These are phyloP conservation scores for Tetrahymena malaccensis DNA, from an alignment of 73 alveolate species.

Conservation along the genomic window DNA sequence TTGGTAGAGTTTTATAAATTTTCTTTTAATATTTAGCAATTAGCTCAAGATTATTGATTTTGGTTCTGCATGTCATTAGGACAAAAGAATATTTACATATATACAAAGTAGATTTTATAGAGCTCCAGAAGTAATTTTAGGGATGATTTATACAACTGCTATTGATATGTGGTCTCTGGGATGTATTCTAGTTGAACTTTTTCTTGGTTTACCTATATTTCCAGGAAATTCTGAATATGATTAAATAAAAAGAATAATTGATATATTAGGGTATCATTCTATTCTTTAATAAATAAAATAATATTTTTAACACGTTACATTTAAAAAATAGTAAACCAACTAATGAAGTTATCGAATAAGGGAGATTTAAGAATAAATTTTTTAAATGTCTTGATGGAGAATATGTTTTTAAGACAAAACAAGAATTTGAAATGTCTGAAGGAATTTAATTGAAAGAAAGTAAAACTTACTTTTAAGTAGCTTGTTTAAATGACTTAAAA, in stretches of 20 bases:
- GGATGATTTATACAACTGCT: neutral
- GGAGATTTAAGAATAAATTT: neutral
- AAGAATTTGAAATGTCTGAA: neutral
- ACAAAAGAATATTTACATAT: conserved; percentile 6
- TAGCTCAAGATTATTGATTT: conserved; percentile 25
- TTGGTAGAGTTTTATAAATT: neutral
- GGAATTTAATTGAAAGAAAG: neutral
- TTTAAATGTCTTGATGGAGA: neutral
- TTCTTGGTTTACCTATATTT: conserved; percentile 25
- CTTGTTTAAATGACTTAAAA: conserved; percentile 1
- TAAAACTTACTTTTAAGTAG: neutral
- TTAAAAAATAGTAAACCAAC: neutral
- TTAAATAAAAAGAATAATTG: conserved; percentile 20
- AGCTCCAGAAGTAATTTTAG: conserved; percentile 40
- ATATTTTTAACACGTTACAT: neutral
- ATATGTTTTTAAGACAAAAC: neutral
- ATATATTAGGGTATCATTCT: neutral
- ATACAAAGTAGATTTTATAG: conserved; percentile 31
- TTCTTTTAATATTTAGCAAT: neutral
- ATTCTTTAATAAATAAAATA: neutral
- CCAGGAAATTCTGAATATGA: conserved; percentile 25
- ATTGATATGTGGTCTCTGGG: conserved; percentile 44
- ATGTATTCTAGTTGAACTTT: conserved; percentile 28
- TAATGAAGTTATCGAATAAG: neutral
- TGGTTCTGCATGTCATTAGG: conserved; percentile 32